Conservation (phyloP, 2,329 filamentous ascomycete species). For the Ophiocordyceps camponoti-leonardi region DNA sequence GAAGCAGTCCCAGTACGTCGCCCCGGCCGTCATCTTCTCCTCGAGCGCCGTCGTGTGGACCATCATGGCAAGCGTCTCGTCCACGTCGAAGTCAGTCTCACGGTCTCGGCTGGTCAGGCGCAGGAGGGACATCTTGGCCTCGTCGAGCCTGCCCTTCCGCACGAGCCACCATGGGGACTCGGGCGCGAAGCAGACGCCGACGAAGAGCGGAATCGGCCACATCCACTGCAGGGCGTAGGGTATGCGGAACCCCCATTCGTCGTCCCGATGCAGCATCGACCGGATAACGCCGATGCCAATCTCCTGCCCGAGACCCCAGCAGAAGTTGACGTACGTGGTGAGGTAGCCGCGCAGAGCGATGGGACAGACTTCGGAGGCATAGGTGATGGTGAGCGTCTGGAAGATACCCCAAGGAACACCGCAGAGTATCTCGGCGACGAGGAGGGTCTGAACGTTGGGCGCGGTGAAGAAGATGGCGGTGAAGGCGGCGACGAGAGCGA, state of each 20-base stretch:
- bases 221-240: constrained; percentile 65
- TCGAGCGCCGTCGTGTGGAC: constrained; percentile 74
- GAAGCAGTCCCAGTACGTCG: constrained; percentile 72
- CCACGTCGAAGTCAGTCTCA: constrained; percentile 59
- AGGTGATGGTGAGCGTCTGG: constrained; percentile 42
- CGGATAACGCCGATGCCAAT: constrained; percentile 60
- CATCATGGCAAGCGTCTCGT: constrained; percentile 86
- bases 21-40: constrained; percentile 54
- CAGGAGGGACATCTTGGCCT: constrained; percentile 48
- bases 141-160: constrained; percentile 42
- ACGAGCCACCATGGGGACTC: constrained; percentile 67
- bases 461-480: constrained; percentile 50
- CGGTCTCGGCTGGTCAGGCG: constrained; percentile 44
- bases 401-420: constrained; percentile 47
- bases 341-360: constrained; percentile 53
- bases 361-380: constrained; percentile 57
- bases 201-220: constrained; percentile 51
- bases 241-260: constrained; percentile 54
- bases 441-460: constrained; percentile 36
- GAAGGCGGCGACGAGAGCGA: constrained; percentile 36
- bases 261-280: constrained; percentile 44
- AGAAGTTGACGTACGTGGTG: constrained; percentile 62
- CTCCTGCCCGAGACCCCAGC: constrained; percentile 61
- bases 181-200: constrained; percentile 51
- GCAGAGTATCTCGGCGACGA: constrained; percentile 44